These are phyloP conservation scores for Lentinula boryana DNA, from an alignment of 768 basidiomycete species.

Conservation along the genomic window DNA sequence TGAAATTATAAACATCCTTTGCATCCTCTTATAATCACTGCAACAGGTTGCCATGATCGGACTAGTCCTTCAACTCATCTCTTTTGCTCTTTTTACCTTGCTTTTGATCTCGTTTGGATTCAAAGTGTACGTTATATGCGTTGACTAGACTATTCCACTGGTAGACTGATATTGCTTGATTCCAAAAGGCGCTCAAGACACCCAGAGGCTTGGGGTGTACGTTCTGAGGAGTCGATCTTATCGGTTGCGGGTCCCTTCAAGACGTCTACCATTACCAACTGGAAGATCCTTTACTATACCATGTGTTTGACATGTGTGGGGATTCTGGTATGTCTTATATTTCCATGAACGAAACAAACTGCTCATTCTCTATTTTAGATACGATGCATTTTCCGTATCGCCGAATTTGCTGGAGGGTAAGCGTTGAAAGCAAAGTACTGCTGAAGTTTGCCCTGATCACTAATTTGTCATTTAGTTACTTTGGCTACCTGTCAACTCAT, in stretches of 20 bases:
- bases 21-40: neutral
- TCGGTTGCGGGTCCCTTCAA: conserved; percentile 21
- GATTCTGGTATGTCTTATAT: conserved; percentile 33
- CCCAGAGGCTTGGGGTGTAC: neutral
- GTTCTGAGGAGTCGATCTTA: conserved; percentile 18
- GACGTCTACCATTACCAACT: conserved; percentile 26
- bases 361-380: conserved; percentile 19
- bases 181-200: neutral
- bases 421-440: neutral
- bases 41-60: conserved; percentile 33
- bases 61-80: conserved; percentile 34
- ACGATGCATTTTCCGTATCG: conserved; percentile 44
- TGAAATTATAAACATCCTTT: conserved; percentile 4
- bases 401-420: conserved; percentile 45
- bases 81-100: conserved; percentile 31
- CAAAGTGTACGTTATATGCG: conserved; percentile 18
- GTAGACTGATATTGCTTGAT: neutral
- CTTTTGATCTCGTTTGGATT: conserved; percentile 29
- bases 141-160: neutral
- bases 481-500: conserved; percentile 34
- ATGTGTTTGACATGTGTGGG: conserved; percentile 36
- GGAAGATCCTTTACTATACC: conserved; percentile 35
- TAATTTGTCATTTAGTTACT: neutral
- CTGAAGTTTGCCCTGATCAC: neutral
- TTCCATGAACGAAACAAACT: neutral